A percentile compares a stretch with the other conserved stretches of the same genome.
These are phyloP conservation scores for Neocallimastix lanati DNA, from an alignment of 192 early-diverging fungal genomes.

Conservation along the genomic window DNA sequence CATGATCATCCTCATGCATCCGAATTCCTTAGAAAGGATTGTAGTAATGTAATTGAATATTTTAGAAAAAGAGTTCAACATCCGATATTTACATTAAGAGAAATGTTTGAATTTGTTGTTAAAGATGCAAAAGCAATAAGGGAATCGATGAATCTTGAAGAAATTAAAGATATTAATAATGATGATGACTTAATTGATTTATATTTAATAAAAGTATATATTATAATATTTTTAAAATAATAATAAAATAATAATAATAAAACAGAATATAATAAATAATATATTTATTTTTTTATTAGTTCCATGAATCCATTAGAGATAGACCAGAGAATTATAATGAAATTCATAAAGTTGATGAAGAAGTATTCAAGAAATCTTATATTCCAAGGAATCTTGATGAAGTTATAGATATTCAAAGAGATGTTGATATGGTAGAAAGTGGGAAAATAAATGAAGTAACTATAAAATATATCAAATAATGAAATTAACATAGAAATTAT, in stretches of 20 bases:
- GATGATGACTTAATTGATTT: constrained; percentile 69
- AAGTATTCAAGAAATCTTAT: constrained; percentile 77
- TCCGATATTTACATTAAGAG: neutral
- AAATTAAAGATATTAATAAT: constrained; percentile 18
- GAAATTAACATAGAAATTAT: constrained; percentile 11
- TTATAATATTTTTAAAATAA: too few relatives aligned
- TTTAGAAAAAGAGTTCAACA: constrained; percentile 56
- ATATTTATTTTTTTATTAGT: too few relatives aligned
- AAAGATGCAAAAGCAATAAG: neutral
- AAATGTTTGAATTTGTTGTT: neutral
- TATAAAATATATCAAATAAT: constrained; percentile 27
- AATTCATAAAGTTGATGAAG: constrained; percentile 45
- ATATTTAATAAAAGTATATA: constrained; percentile 26
- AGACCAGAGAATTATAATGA: constrained; percentile 11
- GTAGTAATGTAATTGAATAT: constrained; percentile 80
- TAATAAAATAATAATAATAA: too few relatives aligned
- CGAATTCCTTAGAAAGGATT: constrained; percentile 90
- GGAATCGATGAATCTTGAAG: neutral
- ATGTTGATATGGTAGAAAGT: constrained; percentile 50
- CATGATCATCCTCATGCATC: constrained; percentile 94
- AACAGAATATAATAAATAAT: too few relatives aligned
- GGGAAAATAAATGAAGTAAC: constrained; percentile 49
- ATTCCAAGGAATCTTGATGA: constrained; percentile 84
- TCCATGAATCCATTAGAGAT: constrained; percentile 8
- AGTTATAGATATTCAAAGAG: constrained; percentile 70